Base-by-base conservation (phyloP, 2,329 filamentous ascomycete species). In the Paracoccidioides brasiliensis region DNA sequence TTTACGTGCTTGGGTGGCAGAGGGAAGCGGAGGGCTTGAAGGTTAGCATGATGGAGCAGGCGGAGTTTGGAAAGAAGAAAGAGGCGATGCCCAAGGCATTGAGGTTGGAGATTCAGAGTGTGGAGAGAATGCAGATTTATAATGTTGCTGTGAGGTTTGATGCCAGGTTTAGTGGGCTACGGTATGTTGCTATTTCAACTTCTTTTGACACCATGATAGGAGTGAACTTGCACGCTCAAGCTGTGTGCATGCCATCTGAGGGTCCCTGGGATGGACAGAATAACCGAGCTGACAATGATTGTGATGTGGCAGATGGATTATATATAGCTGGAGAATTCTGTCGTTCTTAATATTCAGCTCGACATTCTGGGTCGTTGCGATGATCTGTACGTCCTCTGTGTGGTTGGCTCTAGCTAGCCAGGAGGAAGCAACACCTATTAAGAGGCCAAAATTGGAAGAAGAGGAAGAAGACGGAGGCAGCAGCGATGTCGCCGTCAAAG, bases 291-390 rank as follows among this genome's bases (percentile, higher is more conserved):
- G 28, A 22, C 56, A 41, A 40, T 14, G 10, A 30, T 14, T 48
- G 35, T 12, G 22, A 38, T 54, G 15, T 53, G 57, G 22, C 37
- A 77, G 86, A 51, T 93, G 86, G 82, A 64, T 90, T 55, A 95
- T 98, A 87, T 93, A 93, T 64, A 83, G 88, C 58, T 85, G 91
- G 72, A 82, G 86, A 10, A 64, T 93, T 40, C 68, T 82, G 1
- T 83, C 83, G 4, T 90, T 89, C 57, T 53, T 86, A 0, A 64
- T 84, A 0, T 86, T 90, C 63, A 87, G 84, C 0, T 69, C 74
- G 0, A 62, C 80, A 0, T 96, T 96, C 70, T 97, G 90, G 89
- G 67, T 74, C 1, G 80, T 82, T 10, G 89, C 91, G 65, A 77
- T 94, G 64, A 60, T 82, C 0, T 85, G 84, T 44, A 80, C 86